Evolutionary conservation across 2,329 filamentous ascomycete genomes (phyloP), one percentile per base, ranked within the genome.

Genomic region (Apiospora pterosperma): DNA sequence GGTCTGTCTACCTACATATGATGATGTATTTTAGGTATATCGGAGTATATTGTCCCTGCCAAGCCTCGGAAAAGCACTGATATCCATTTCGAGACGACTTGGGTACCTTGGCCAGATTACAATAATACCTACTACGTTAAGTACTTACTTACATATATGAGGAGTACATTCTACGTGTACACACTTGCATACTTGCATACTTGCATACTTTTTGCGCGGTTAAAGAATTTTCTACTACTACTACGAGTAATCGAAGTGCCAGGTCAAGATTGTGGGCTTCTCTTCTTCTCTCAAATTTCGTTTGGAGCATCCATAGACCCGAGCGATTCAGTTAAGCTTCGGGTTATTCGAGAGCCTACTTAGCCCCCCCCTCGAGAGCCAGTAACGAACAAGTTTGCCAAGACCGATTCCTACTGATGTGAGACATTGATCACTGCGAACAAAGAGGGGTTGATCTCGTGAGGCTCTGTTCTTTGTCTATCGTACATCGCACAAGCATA

Each of bases 21-120:
- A 19, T n/a, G n/a, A n/a, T n/a, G n/a, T n/a, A n/a, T n/a, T n/a
- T n/a, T n/a, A 55, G 48, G 48, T 55, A 55, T 55, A 34, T 16
- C 48, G 48, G 48, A 55, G 48, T 55, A 55, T 55, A 55, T 34
- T n/a, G 48, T 55, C 48, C 48, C 48, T 55, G 48, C 48, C 48
- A 55, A 34, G 48, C 25, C 48, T 34, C 48, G 48, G 48, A 6
- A 55, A 55, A 55, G 48, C 48, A 28, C 28, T 55, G 48, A 55
- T 55, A 55, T 34, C 48, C 48, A 28, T 55, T 55, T 34, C 48
- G 31, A 55, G 31, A 55, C 48, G 28, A 55, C 28, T 28, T 28
- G n/a, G n/a, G 48, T 55, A 55, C 48, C 48, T 55, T 55, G 21
- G 48, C 48, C 48, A 55, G 28, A 55, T 55, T 55, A 28, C 48